Evolutionary conservation across 257 asterid genomes (phyloP), one percentile per base, ranked within the genome.

Genomic region (Fraxinus anomala): DNA sequence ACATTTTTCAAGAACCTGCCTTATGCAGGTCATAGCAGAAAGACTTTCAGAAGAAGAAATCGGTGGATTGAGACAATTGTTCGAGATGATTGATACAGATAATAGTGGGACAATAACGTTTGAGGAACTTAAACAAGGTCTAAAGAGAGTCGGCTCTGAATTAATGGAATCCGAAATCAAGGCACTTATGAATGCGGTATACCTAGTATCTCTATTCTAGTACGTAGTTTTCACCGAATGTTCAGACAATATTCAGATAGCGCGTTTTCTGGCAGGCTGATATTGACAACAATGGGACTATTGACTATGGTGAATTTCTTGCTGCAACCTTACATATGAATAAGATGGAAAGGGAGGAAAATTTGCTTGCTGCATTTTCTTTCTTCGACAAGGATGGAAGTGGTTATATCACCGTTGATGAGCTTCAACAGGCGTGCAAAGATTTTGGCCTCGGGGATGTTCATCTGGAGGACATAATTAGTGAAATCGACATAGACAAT

Each of bases 311-410:
- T 9, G 99, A 96, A 87, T 96, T 96, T 73, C 84, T 96, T 3
- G 99, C 99, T 31, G 99, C 99, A 47, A 96, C 99, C 4, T 33
- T 96, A 75, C 99, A 92, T 78, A 76, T 92, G 89, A 96, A 96
- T 86, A 96, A 93, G 83, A 92, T 93, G 97, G 99, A 93, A 79
- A 87, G 85, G 69, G 98, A 96, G 86, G 99, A 93, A 80, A 96
- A 96, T 80, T 84, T 96, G 56, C 86, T 91, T n/a, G 98, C 99
- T 59, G 99, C 98, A 19, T 95, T 95, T 80, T 73, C 97, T 31
- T 95, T 89, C 94, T 95, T 95, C 65, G 99, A 93, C 92, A 93
- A 93, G 77, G 98, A 95, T 82, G 99, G 98, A 1, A 95, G 99
- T 67, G 99, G 99, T 36, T 95, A 95, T 81, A 93, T 95, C 63